These are phyloP conservation scores for Dendrobium chrysotoxum DNA, from an alignment of 106 monocot species.

Conservation along the genomic window DNA sequence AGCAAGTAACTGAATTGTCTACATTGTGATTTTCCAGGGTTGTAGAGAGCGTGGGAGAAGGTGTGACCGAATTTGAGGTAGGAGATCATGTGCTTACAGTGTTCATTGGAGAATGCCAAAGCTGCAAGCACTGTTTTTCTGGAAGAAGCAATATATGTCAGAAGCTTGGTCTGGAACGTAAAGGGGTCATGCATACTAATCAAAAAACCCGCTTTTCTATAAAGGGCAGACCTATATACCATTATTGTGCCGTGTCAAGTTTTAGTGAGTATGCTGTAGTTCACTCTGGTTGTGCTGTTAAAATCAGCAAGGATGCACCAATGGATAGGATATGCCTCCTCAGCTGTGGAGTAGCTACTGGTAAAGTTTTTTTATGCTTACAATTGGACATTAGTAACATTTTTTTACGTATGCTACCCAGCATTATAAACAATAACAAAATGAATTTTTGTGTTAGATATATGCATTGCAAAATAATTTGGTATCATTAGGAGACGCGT, in stretches of 20 bases:
- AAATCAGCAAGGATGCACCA: slow-evolving; percentile 44
- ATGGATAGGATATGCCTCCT: slow-evolving; percentile 87
- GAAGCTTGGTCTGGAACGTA: slow-evolving; percentile 73
- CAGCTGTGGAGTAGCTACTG: slow-evolving; percentile 90
- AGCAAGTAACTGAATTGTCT: neutral
- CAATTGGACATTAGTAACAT: neutral
- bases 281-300: slow-evolving; percentile 89
- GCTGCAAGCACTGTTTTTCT: slow-evolving; percentile 74
- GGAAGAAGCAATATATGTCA: slow-evolving; percentile 87
- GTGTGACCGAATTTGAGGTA: slow-evolving; percentile 67
- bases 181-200: slow-evolving; percentile 87
- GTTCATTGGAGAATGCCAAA: slow-evolving; percentile 81
- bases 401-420: neutral
- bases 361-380: slow-evolving; percentile 19
- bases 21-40: slow-evolving; percentile 35
- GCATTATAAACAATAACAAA: neutral
- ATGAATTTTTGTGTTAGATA: neutral
- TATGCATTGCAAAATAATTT: neutral
- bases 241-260: slow-evolving; percentile 97
- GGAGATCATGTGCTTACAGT: slow-evolving; percentile 85
- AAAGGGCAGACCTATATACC: slow-evolving; percentile 69
- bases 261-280: slow-evolving; percentile 96
- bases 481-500: slow-evolving; percentile 3
- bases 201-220: slow-evolving; percentile 77
- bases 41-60: slow-evolving; percentile 84